Percentiles rank a stretch among this genome's conserved stretches.
Evolutionary conservation across 1,284 basidiomycete genomes (phyloP).

Genomic region (Taiwanofungus camphoratus): DNA sequence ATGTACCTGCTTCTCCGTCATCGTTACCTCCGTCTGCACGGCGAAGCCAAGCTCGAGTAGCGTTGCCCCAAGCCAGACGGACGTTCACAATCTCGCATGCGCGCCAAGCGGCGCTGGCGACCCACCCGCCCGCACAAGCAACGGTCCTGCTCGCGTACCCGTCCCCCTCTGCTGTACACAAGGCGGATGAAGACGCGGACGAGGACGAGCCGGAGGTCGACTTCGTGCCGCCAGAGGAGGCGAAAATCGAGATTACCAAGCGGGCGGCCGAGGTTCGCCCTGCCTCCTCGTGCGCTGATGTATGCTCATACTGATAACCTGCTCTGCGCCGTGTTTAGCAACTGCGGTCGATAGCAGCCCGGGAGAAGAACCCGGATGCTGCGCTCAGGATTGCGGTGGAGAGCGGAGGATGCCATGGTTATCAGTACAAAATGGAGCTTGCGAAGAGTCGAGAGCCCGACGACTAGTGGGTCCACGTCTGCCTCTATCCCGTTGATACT

Average conservation of each 20-base stretch:
- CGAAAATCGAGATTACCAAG: conserved; percentile 52
- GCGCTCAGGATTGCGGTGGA: conserved; percentile 78
- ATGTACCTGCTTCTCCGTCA: too few relatives aligned
- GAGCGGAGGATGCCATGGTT: conserved; percentile 89
- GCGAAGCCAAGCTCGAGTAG: too few relatives aligned
- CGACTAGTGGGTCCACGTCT: conserved; percentile 65
- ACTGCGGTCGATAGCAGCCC: conserved; percentile 54
- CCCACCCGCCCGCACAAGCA: conserved; percentile 16
- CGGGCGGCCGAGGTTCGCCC: conserved; percentile 64
- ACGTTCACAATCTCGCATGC: conserved; percentile 16
- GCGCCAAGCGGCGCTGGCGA: conserved; percentile 16
- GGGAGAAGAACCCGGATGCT: conserved; percentile 52
- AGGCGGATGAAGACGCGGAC: conserved; percentile 19
- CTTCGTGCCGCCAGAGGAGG: conserved; percentile 26
- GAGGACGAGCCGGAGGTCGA: conserved; percentile 25
- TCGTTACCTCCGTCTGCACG: too few relatives aligned
- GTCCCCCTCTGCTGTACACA: conserved; percentile 12
- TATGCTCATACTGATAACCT: not conserved
- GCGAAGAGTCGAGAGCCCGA: conserved; percentile 53
- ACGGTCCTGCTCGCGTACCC: conserved; percentile 22
- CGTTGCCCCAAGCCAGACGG: conserved; percentile 2
- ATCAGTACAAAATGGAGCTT: conserved; percentile 86
- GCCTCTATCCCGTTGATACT: conserved; percentile 2
- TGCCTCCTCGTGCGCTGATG: not conserved
- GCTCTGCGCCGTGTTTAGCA: conserved; percentile 41